Conservation (phyloP, 2,329 filamentous ascomycete species). For the Pyrenophora teres region DNA sequence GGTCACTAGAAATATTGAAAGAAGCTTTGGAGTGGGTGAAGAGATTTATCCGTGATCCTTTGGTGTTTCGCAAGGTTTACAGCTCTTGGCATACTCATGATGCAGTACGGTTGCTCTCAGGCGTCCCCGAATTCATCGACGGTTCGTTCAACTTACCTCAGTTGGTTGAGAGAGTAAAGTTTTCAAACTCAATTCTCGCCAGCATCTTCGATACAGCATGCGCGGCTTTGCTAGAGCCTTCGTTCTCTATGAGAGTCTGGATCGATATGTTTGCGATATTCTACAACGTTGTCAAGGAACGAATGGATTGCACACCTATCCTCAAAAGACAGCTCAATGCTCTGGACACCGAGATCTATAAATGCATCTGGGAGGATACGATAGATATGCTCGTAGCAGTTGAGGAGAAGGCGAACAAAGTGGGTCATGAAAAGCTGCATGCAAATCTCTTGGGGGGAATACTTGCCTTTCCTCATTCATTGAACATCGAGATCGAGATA, state of each 20-base stretch:
- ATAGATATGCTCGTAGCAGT: constrained; percentile 24
- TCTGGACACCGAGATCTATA: constrained; percentile 22
- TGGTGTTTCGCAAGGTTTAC: constrained; percentile 7
- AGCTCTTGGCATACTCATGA: neutral
- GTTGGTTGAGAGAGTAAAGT: constrained; percentile 23
- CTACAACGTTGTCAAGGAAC: constrained; percentile 16
- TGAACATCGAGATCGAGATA: constrained; percentile 2
- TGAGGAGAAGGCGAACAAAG: constrained; percentile 25
- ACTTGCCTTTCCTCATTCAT: neutral
- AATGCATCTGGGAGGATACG: constrained; percentile 29
- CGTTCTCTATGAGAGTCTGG: constrained; percentile 37
- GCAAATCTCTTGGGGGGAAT: constrained; percentile 18
- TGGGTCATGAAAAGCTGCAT: constrained; percentile 19
- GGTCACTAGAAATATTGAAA: constrained; percentile 36
- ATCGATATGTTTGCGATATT: constrained; percentile 29
- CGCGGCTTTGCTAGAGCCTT: constrained; percentile 40
- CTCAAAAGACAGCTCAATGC: constrained; percentile 14
- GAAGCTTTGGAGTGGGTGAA: constrained; percentile 44
- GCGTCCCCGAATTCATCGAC: constrained; percentile 4
- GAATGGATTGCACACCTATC: constrained; percentile 11
- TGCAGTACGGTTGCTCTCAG: constrained; percentile 5
- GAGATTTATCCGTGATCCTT: constrained; percentile 46
- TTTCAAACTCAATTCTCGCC: constrained; percentile 37
- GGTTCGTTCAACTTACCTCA: neutral
- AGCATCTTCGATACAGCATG: constrained; percentile 38